Conservation (phyloP, 257 asterid species). For the Penstemon newberryi region DNA sequence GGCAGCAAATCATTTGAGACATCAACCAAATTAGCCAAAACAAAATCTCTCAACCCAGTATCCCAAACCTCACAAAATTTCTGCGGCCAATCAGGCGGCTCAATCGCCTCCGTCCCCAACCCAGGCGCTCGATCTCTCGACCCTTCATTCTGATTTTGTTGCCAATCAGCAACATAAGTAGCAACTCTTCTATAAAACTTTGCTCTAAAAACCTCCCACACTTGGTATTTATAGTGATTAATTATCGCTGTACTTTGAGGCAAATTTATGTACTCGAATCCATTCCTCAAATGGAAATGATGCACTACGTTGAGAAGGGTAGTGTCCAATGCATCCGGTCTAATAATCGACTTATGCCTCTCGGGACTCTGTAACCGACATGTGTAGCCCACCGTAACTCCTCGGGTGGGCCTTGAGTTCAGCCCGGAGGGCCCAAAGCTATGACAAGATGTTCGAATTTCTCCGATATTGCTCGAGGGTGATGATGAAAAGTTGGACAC, state of each 20-base stretch:
- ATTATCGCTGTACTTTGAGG: constrained; percentile 60
- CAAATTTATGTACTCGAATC: constrained; percentile 60
- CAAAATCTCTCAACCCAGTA: constrained; percentile 77
- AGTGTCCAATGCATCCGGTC: constrained; percentile 66
- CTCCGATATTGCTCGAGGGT: constrained; percentile 52
- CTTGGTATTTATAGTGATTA: constrained; percentile 89
- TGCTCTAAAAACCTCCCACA: constrained; percentile 83
- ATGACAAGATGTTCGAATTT: constrained; percentile 81
- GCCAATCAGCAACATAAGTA: constrained; percentile 92
- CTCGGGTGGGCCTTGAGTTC: constrained; percentile 57
- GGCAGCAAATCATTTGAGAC: constrained; percentile 70
- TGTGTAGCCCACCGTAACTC: constrained; percentile 86
- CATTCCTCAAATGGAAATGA: constrained; percentile 69
- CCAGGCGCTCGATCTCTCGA: constrained; percentile 97
- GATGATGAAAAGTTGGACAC: constrained; percentile 61
- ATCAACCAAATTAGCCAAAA: constrained; percentile 66
- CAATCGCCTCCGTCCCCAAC: constrained; percentile 92
- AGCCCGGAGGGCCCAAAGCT: constrained; percentile 95
- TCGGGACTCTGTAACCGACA: constrained; percentile 92
- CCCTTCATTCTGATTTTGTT: constrained; percentile 83
- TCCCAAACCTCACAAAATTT: constrained; percentile 97
- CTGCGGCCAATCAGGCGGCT: constrained; percentile 82
- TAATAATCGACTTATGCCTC: constrained; percentile 89
- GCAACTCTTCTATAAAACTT: constrained; percentile 92
- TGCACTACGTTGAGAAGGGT: constrained; percentile 85